A percentile compares a stretch with the other conserved stretches of the same genome.
Conservation (phyloP, 2,329 filamentous ascomycete genomes). For the Sporothrix pallida region DNA sequence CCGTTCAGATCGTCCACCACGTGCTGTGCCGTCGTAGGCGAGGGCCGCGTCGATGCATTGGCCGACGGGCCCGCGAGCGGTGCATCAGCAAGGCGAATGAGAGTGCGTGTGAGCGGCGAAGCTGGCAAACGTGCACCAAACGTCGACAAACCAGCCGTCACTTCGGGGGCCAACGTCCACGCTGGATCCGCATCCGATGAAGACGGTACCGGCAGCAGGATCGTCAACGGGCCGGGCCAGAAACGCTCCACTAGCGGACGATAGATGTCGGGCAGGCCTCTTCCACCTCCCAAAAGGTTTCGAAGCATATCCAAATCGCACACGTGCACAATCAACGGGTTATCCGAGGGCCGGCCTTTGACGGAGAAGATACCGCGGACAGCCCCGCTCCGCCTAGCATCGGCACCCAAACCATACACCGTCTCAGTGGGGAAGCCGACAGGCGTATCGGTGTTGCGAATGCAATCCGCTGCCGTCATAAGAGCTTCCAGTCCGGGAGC, state of each 20-base stretch:
- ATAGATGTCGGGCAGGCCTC: constrained; percentile 75
- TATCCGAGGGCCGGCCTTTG: constrained; percentile 90
- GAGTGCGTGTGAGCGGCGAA: constrained; percentile 79
- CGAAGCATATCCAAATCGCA: constrained; percentile 79
- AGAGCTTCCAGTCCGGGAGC: constrained; percentile 52
- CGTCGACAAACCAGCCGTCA: constrained; percentile 81
- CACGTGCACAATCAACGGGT: constrained; percentile 93
- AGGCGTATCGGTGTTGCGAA: constrained; percentile 71
- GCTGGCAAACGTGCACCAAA: constrained; percentile 92
- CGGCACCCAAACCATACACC: constrained; percentile 95
- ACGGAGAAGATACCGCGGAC: constrained; percentile 91
- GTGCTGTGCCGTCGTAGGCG: constrained; percentile 87
- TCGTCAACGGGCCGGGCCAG: constrained; percentile 94
- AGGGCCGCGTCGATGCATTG: constrained; percentile 92
- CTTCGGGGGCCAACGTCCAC: constrained; percentile 75
- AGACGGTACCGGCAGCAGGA: constrained; percentile 79
- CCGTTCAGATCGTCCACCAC: constrained; percentile 87
- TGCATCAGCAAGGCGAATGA: constrained; percentile 78
- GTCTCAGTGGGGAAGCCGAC: constrained; percentile 98
- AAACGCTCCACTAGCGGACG: constrained; percentile 77
- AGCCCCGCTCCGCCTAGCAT: constrained; percentile 82
- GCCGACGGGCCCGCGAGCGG: constrained; percentile 92
- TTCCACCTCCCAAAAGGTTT: constrained; percentile 55
- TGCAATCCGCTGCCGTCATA: constrained; percentile 67
- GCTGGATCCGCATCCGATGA: constrained; percentile 50